Evolutionary conservation across 2,329 filamentous ascomycete species (phyloP).

Genomic region (Hymenoscyphus salicellus): DNA sequence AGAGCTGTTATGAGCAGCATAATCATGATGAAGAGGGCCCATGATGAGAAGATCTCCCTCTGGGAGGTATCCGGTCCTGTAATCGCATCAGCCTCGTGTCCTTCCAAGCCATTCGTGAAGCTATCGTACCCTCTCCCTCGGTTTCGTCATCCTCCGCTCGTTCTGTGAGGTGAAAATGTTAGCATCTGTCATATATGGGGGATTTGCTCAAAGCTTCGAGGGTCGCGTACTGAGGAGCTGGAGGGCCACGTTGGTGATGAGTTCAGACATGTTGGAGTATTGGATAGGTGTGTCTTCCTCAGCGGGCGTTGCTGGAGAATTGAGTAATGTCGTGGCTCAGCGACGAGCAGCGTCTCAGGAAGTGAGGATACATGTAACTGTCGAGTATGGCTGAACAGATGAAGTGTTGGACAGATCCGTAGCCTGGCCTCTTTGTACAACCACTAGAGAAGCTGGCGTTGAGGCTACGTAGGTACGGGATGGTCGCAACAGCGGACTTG

Average conservation of each 20-base stretch:
- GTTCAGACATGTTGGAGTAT: conserved; percentile 29
- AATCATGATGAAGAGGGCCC: conserved; percentile 96
- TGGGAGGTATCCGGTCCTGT: conserved; percentile 74
- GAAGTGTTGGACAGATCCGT: not conserved
- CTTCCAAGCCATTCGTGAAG: conserved; percentile 4
- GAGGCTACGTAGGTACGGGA: not conserved
- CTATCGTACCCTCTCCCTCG: conserved; percentile 28
- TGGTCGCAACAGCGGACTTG: not conserved
- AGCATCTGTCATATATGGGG: conserved; percentile 5
- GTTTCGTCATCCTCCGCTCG: conserved; percentile 31
- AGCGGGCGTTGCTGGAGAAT: conserved; percentile 4
- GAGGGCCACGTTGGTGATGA: conserved; percentile 31
- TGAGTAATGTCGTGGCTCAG: conserved; percentile 30
- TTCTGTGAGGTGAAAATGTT: conserved; percentile 23
- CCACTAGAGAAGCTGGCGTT: not conserved
- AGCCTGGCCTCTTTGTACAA: not conserved
- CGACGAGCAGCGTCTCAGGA: conserved; percentile 30
- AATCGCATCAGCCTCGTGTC: conserved; percentile 25
- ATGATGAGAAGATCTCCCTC: conserved; percentile 93
- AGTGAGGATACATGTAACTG: conserved; percentile 36
- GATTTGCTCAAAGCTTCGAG: conserved; percentile 5
- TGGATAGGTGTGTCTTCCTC: not conserved
- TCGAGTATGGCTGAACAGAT: not conserved
- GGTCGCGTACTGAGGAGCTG: conserved; percentile 36
- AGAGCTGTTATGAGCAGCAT: conserved; percentile 89